Evolutionary conservation across 345 rosid genomes (phyloP).

Genomic region (Sonneratia alba): DNA sequence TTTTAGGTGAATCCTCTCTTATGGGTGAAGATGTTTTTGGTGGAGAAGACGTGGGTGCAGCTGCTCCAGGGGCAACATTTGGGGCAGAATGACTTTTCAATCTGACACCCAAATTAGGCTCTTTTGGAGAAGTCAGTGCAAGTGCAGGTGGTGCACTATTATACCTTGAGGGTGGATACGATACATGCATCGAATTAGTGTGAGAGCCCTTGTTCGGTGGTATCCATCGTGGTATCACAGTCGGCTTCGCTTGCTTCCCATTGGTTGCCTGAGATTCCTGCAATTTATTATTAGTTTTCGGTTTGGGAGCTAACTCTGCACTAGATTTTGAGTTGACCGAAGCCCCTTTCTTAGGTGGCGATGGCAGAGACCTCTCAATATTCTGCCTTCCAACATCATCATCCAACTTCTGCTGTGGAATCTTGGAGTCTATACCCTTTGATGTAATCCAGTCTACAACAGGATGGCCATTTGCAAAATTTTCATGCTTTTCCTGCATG

Average conservation of each 20-base stretch:
- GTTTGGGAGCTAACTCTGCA: constrained; percentile 46
- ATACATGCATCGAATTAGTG: constrained; percentile 70
- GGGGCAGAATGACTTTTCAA: constrained; percentile 22
- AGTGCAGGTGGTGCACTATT: constrained; percentile 78
- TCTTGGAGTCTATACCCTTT: constrained; percentile 35
- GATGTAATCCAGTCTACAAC: constrained; percentile 21
- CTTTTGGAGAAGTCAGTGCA: constrained; percentile 43
- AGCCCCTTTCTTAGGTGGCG: constrained; percentile 41
- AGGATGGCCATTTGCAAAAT: constrained; percentile 31
- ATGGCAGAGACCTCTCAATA: constrained; percentile 40
- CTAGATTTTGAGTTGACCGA: constrained; percentile 31
- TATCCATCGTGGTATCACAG: constrained; percentile 69
- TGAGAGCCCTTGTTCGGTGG: constrained; percentile 80
- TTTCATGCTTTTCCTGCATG: constrained; percentile 27
- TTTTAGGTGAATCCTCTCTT: not conserved
- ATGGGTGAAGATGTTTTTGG: constrained; percentile 19
- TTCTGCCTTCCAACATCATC: constrained; percentile 32
- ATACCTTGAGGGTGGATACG: constrained; percentile 68
- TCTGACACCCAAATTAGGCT: constrained; percentile 28
- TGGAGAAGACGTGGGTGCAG: constrained; percentile 31
- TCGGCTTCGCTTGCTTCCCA: constrained; percentile 70
- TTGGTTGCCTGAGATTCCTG: constrained; percentile 39
- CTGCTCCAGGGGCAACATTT: constrained; percentile 22
- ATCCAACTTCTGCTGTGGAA: constrained; percentile 20
- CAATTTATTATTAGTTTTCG: constrained; percentile 45